Evolutionary conservation across 352 stramenopile genomes (phyloP).

Genomic region (Globisporangium mamillatum): DNA sequence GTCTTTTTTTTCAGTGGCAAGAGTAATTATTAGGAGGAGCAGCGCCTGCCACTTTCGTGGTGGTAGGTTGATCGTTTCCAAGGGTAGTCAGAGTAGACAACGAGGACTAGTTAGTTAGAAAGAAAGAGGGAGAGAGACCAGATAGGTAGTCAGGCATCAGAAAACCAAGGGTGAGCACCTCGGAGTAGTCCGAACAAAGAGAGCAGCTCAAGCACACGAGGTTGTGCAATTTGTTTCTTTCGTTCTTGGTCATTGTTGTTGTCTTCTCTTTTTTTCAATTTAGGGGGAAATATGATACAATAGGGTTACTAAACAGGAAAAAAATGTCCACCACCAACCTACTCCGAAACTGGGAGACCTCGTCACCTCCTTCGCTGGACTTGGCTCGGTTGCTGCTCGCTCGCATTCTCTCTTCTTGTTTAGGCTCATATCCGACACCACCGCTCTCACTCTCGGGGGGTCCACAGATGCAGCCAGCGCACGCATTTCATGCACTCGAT

Average conservation of each 20-base stretch:
- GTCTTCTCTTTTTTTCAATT: not conserved
- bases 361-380: not conserved
- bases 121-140: not conserved
- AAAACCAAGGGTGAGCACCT: not conserved
- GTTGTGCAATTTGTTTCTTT: not conserved
- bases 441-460: not conserved
- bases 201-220: not conserved
- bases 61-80: not conserved
- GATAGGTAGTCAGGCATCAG: not conserved
- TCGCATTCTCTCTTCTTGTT: not conserved
- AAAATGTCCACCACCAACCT: not conserved
- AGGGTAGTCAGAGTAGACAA: not conserved
- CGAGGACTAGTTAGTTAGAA: not conserved
- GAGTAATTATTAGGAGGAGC: not conserved
- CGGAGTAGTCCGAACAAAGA: not conserved
- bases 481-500: not conserved
- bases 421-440: slow-evolving; percentile 6
- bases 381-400: not conserved
- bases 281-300: slow-evolving; percentile 10
- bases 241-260: not conserved
- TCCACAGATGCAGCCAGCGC: not conserved
- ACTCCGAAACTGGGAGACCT: not conserved
- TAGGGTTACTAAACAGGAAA: slow-evolving; percentile 5
- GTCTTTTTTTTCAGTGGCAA: not conserved
- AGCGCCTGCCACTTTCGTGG: not conserved